These are phyloP conservation scores for Trametes sanguinea DNA, from an alignment of 768 basidiomycete species.

Conservation along the genomic window DNA sequence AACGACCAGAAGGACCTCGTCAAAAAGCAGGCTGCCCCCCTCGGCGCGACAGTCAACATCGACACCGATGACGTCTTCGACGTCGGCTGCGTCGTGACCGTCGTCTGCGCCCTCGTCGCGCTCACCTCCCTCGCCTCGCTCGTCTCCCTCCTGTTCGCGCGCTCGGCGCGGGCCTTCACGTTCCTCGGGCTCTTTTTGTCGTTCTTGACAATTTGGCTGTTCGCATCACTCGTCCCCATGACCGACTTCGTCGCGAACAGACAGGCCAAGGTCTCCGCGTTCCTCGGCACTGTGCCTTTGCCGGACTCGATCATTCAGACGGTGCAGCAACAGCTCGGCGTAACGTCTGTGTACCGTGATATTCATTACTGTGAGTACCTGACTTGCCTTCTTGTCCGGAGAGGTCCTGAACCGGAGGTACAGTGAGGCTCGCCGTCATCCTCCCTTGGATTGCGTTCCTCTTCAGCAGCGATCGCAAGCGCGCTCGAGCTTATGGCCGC, in stretches of 20 bases:
- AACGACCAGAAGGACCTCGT: slow-evolving; percentile 40
- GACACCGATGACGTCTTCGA: slow-evolving; percentile 35
- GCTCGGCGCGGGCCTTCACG: slow-evolving; percentile 33
- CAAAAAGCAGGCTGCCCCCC: slow-evolving; percentile 31
- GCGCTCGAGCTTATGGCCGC: slow-evolving; percentile 38
- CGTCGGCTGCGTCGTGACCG: slow-evolving; percentile 36
- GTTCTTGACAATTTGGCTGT: slow-evolving; percentile 48
- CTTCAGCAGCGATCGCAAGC: slow-evolving; percentile 41
- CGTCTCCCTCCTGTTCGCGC: slow-evolving; percentile 37
- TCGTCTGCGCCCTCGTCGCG: slow-evolving; percentile 33
- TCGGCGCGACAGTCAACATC: slow-evolving; percentile 39
- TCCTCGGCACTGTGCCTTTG: slow-evolving; percentile 40
- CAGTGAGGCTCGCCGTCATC: slow-evolving; percentile 52
- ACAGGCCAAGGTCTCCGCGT: slow-evolving; percentile 47
- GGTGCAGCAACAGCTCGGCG: slow-evolving; percentile 40
- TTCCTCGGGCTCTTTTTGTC: slow-evolving; percentile 41
- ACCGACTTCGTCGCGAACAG: slow-evolving; percentile 48
- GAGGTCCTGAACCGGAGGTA: neutral
- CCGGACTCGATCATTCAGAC: slow-evolving; percentile 40
- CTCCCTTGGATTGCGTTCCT: slow-evolving; percentile 55
- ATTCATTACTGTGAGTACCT: slow-evolving; percentile 48
- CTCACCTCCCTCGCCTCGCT: slow-evolving; percentile 23
- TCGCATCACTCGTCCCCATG: slow-evolving; percentile 51
- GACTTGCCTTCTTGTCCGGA: neutral
- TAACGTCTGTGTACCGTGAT: slow-evolving; percentile 45